Evolutionary conservation across 1,284 basidiomycete species (phyloP).

Genomic region (Apiotrichum gamsii): DNA sequence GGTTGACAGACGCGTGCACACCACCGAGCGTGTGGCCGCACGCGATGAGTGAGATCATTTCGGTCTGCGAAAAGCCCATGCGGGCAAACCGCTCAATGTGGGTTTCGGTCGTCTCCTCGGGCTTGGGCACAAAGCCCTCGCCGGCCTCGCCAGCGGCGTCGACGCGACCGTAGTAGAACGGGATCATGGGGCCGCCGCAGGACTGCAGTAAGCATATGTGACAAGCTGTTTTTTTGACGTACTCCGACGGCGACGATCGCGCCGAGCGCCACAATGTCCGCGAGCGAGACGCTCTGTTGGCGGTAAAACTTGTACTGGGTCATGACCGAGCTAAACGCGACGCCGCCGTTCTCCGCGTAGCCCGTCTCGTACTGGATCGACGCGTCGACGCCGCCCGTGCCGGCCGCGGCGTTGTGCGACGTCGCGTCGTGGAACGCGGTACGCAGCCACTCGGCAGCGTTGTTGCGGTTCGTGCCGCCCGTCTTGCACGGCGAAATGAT

Average conservation of each 20-base stretch:
- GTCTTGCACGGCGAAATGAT: conserved; percentile 28
- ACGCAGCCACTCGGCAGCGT: conserved; percentile 18
- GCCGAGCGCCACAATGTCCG: conserved; percentile 16
- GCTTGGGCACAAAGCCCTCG: conserved; percentile 11
- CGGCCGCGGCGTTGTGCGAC: conserved; percentile 11
- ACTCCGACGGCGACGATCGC: conserved; percentile 14
- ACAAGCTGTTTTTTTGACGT: neutral
- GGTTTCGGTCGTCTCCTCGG: conserved; percentile 11
- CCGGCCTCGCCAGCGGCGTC: conserved; percentile 2
- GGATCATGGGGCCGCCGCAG: conserved; percentile 16
- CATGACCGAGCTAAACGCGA: conserved; percentile 7
- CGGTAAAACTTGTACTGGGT: conserved; percentile 11
- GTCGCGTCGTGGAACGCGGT: conserved; percentile 19
- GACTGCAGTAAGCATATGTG: neutral
- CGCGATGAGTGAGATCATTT: conserved; percentile 15
- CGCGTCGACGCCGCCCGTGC: conserved; percentile 18
- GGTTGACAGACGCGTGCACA: conserved; percentile 13
- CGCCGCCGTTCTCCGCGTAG: conserved; percentile 10
- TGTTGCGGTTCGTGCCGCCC: conserved; percentile 10
- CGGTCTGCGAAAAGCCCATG: conserved; percentile 16
- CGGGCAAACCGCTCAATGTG: conserved; percentile 16
- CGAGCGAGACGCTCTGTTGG: conserved; percentile 12
- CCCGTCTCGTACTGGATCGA: conserved; percentile 16
- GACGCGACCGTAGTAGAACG: conserved; percentile 11
- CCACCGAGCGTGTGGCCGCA: conserved; percentile 21